Percentiles rank a stretch among this genome's conserved stretches.
Evolutionary conservation across 2,329 filamentous ascomycete species (phyloP).

Genomic region (Gaeumannomyces sp.): DNA sequence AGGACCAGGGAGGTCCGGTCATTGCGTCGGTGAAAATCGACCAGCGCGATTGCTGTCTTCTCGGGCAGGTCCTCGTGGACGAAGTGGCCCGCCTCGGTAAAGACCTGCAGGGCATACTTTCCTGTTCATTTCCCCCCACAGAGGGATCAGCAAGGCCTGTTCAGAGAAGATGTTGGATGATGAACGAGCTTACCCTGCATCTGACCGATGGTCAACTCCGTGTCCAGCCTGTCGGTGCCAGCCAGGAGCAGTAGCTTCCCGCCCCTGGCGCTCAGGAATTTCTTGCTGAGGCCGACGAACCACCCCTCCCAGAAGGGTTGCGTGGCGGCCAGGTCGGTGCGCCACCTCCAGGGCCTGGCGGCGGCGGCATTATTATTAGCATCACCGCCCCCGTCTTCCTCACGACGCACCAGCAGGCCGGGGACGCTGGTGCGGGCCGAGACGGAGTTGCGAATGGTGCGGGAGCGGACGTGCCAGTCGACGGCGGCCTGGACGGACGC

Average conservation of each 20-base stretch:
- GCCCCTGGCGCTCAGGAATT: constrained; percentile 75
- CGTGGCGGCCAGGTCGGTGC: constrained; percentile 75
- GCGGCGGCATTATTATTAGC: constrained; percentile 47
- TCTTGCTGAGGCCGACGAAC: constrained; percentile 82
- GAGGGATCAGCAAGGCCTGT: constrained; percentile 9
- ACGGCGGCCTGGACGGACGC: constrained; percentile 72
- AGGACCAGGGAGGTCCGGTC: constrained; percentile 79
- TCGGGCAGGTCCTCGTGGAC: constrained; percentile 92
- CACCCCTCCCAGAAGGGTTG: constrained; percentile 91
- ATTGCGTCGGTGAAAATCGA: constrained; percentile 89
- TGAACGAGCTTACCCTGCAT: constrained; percentile 68
- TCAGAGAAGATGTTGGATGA: neutral
- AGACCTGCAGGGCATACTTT: constrained; percentile 92
- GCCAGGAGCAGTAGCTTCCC: constrained; percentile 82
- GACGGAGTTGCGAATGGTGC: constrained; percentile 75
- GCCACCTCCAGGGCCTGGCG: constrained; percentile 66
- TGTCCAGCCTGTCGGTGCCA: constrained; percentile 84
- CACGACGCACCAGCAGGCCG: constrained; percentile 55
- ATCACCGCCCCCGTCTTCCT: constrained; percentile 25
- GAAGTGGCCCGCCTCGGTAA: constrained; percentile 93
- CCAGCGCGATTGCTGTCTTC: constrained; percentile 77
- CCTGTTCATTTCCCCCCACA: constrained; percentile 35
- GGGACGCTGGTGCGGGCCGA: constrained; percentile 89
- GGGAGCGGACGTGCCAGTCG: constrained; percentile 87
- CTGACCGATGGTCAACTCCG: constrained; percentile 88